Base-by-base conservation (phyloP, 2,329 filamentous ascomycete genomes). In the Periglandula ipomoeae region DNA sequence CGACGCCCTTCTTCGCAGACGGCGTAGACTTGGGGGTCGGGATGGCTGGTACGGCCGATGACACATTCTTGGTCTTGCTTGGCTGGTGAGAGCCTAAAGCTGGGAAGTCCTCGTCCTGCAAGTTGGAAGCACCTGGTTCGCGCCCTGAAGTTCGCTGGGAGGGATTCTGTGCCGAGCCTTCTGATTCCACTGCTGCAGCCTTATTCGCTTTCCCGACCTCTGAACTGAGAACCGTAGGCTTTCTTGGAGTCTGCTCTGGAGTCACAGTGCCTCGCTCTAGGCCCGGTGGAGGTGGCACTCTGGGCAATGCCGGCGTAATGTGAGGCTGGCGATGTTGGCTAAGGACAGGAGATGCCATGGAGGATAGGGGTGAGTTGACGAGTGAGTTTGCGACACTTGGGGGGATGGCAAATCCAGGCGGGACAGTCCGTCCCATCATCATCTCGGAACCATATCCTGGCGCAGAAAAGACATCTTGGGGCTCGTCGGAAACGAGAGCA, bases 401-500 rank as follows among this genome's bases (percentile, higher is more conserved):
- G 6, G 57, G 59, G 35, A 56, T 53, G 13, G 55, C 51, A 34
- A 66, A 54, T 7, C 64, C 63, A 2, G 68, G 55, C 45, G 68
- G 62, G 27, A 62, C 55, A 39, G 63, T 52, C n/a, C 50, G 58
- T 9, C 52, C 52, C 19, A 48, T 52, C 15, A 54, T 53, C 38
- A 51, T 37, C 1, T 46, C 45, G 5, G 39, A 37, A 23, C 22
- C 39, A 15, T 23, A 23, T 5, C 23, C 27, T 8, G 24, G 51
- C 53, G 34, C 46, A 47, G 52, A 24, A 44, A 54, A 50, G 8
- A 51, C 43, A 20, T 52, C 53, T 24, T 55, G 57, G 9, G 56
- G 51, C n/a, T 78, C 68, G 58, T 87, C 84, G 20, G 81, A 78
- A 11, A 87, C 83, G 4, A 87, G 67, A 3, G 81, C 81, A 61